These are phyloP conservation scores for Liriodendron chinense DNA, from an alignment of 164 flowering plant genomes.

Conservation along the genomic window DNA sequence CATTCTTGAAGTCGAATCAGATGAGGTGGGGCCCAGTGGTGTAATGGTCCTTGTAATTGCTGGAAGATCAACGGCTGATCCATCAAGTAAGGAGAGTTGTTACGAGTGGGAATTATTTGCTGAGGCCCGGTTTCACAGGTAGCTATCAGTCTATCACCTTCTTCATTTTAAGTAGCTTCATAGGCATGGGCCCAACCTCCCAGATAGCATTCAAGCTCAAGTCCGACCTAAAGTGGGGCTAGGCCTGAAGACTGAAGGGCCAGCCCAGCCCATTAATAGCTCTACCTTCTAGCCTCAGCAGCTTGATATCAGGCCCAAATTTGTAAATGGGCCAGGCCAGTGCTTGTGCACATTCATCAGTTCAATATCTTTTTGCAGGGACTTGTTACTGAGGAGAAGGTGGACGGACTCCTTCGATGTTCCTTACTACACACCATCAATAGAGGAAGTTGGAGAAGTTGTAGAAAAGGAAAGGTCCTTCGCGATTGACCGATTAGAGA, in stretches of 20 bases:
- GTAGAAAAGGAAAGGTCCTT: conserved; percentile 46
- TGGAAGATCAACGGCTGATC: conserved; percentile 17
- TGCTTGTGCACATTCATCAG: not conserved
- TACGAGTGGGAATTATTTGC: conserved; percentile 24
- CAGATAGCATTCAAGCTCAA: not conserved
- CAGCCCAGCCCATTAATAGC: too few relatives aligned
- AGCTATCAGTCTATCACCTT: conserved; percentile 2
- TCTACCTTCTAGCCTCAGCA: too few relatives aligned
- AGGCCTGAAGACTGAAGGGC: too few relatives aligned
- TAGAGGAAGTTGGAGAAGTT: conserved; percentile 29
- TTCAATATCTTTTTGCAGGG: conserved; percentile 22
- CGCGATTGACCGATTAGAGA: conserved; percentile 24
- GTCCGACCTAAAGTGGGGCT: too few relatives aligned
- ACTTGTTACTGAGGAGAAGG: conserved; percentile 35
- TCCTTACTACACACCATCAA: conserved; percentile 44
- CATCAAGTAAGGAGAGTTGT: conserved; percentile 16
- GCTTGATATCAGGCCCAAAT: too few relatives aligned
- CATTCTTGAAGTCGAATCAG: conserved; percentile 22
- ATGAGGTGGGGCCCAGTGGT: conserved; percentile 22
- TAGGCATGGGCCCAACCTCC: too few relatives aligned
- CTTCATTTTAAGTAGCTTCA: not conserved
- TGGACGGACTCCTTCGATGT: conserved; percentile 43
- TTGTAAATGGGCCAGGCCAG: not conserved
- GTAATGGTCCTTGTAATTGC: conserved; percentile 17
- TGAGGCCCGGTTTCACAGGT: conserved; percentile 19